Conservation (phyloP, 495 filamentous ascomycete species). For the Friedmanniomyces endolithicus region DNA sequence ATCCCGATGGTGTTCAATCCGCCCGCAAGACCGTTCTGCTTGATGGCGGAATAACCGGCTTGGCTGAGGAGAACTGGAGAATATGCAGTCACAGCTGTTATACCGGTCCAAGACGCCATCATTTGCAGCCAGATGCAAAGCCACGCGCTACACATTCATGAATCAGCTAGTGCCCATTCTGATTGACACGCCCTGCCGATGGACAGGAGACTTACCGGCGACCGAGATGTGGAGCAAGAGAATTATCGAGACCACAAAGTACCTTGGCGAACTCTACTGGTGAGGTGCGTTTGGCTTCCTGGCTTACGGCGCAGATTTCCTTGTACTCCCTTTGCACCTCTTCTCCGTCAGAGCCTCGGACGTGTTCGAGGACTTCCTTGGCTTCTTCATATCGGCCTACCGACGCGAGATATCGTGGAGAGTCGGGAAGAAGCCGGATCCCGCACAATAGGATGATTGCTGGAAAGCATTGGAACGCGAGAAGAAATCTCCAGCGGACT, state of each 20-base stretch:
- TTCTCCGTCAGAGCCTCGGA: slow-evolving; percentile 4
- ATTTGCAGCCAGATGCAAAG: slow-evolving; percentile 43
- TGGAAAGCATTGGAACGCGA: slow-evolving; percentile 44
- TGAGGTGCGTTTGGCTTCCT: slow-evolving; percentile 29
- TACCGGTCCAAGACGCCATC: slow-evolving; percentile 42
- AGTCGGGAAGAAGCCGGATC: slow-evolving; percentile 41
- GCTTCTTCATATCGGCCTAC: slow-evolving; percentile 34
- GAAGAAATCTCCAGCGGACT: slow-evolving; percentile 43
- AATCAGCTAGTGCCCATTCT: too few species aligned
- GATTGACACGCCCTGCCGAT: too few species aligned
- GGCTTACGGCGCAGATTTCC: slow-evolving; percentile 31
- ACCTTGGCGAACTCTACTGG: slow-evolving; percentile 30
- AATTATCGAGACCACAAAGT: not conserved
- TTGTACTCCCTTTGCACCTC: slow-evolving; percentile 31
- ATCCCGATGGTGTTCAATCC: slow-evolving; percentile 44
- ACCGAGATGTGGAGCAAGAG: slow-evolving; percentile 23
- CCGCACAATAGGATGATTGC: slow-evolving; percentile 38
- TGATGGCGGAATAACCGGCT: slow-evolving; percentile 29
- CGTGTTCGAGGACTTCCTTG: slow-evolving; percentile 26
- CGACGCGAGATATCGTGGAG: slow-evolving; percentile 35
- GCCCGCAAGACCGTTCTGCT: slow-evolving; percentile 40
- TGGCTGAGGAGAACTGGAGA: slow-evolving; percentile 13
- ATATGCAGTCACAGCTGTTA: slow-evolving; percentile 32
- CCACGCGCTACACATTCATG: slow-evolving; percentile 39
- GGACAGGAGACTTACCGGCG: too few species aligned